phyloP scores from a whole-genome alignment of 495 filamentous ascomycete genomes.

The Hypomontagnella submonticulosa region DNA sequence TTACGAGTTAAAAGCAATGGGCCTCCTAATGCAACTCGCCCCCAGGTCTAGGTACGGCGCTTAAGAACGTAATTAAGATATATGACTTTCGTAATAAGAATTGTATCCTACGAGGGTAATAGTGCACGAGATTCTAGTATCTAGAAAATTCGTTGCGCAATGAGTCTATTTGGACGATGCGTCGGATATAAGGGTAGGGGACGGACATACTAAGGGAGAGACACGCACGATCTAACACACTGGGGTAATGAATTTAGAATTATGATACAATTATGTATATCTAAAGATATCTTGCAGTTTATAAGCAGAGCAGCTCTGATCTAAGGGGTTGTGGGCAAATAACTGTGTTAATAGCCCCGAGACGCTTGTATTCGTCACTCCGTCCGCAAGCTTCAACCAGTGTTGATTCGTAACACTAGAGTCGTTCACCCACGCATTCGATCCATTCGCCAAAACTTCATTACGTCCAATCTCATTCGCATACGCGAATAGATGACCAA shows the following conservation, averaged over 20 bases:
- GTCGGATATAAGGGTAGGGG: too few relatives aligned
- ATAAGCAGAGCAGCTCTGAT: constrained; percentile 18
- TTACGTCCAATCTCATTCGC: constrained; percentile 49
- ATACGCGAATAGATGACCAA: constrained; percentile 27
- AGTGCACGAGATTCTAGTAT: too few relatives aligned
- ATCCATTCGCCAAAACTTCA: constrained; percentile 43
- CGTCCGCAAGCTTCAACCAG: constrained; percentile 47
- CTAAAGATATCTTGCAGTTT: neutral
- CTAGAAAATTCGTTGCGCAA: too few relatives aligned
- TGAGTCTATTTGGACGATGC: too few relatives aligned
- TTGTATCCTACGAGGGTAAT: too few relatives aligned
- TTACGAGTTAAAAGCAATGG: neutral
- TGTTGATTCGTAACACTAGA: constrained; percentile 44
- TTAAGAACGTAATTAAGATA: too few relatives aligned
- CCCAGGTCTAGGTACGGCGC: too few relatives aligned
- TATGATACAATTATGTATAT: constrained; percentile 2
- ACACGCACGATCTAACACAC: too few relatives aligned
- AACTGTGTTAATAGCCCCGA: constrained; percentile 15
- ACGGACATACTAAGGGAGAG: too few relatives aligned
- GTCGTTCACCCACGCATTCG: constrained; percentile 53
- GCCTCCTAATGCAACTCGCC: too few relatives aligned
- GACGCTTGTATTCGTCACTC: constrained; percentile 34
- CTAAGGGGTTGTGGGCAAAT: constrained; percentile 25
- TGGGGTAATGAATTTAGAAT: too few relatives aligned
- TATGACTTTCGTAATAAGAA: too few relatives aligned